phyloP scores from a whole-genome alignment of 2,329 filamentous ascomycete genomes.

The Trichoderma polysporum region DNA sequence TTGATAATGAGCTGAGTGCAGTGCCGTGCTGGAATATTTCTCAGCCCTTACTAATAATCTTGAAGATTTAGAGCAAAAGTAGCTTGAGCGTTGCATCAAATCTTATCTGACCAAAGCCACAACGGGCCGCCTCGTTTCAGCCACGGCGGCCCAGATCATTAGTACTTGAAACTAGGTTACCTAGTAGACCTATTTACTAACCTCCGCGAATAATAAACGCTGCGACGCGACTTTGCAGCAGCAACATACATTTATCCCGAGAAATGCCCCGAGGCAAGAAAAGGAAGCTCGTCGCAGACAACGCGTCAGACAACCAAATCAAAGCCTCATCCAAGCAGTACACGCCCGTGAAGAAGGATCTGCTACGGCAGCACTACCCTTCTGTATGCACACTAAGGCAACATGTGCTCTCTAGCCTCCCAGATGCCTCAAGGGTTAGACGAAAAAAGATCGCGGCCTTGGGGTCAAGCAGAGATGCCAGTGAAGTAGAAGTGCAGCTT shows the following conservation, averaged over 20 bases:
- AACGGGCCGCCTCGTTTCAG: neutral
- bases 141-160: neutral
- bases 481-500: conserved; percentile 45
- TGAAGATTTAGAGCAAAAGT: neutral
- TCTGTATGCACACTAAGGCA: conserved; percentile 66
- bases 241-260: neutral
- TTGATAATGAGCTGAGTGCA: too few species aligned
- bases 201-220: neutral
- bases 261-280: conserved; percentile 32
- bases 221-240: neutral
- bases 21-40: neutral
- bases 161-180: neutral
- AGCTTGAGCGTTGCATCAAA: neutral
- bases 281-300: conserved; percentile 28
- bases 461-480: conserved; percentile 33
- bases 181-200: neutral
- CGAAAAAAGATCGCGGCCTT: conserved; percentile 55
- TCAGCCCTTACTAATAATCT: neutral
- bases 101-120: neutral
- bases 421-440: conserved; percentile 62
- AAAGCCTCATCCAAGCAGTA: conserved; percentile 6
- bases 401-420: conserved; percentile 66
- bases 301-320: conserved; percentile 26
- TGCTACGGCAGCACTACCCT: conserved; percentile 68
- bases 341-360: conserved; percentile 50